Base-by-base conservation (phyloP, 148 eudicot genomes). In the Silene uniflora region DNA sequence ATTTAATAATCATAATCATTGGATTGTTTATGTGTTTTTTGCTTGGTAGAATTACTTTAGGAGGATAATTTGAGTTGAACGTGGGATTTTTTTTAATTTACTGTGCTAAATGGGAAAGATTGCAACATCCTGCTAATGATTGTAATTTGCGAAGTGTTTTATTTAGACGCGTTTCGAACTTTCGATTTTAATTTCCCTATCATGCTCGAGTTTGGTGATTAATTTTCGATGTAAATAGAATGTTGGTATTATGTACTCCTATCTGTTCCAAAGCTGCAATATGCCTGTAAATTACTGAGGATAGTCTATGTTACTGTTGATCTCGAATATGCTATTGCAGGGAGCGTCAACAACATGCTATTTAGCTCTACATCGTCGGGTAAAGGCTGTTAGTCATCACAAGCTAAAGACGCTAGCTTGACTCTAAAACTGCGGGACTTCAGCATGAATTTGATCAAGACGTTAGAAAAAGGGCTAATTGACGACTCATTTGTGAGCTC, bases 291-390 rank as follows among this genome's bases (percentile, higher is more conserved):
- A 29, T 46, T 7, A n/a, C 52, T 46, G n/a, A 46, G 52, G 52
- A 6, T 46, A 7, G 10, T 46, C 2, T 7, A 46, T 46, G 7
- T 46, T 6, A 46, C 52, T 46, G 8, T 46, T 75, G 24, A 75
- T 55, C 23, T 19, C 35, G 54, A 27, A 49, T 16, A 35, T 49
- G 42, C 68, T 27, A 58, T 52, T 67, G 49, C 75, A 84, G 86
- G 84, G 86, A 52, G 86, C 86, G 58, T 81, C 84, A 21, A 84
- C 84, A 27, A 80, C 83, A 32, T 84, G 86, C 62, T 84, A 84
- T 24, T 76, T 84, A 44, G 86, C 86, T 35, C 73, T 84, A 60
- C 78, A 84, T 75, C 86, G 81, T n/a, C 79, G 71, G 25, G 81
- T 78, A 66, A 67, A 78, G 42, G 86, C 81, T 42, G 47, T 81